phyloP scores from a whole-genome alignment of 2,329 filamentous ascomycete species.

The Ilyonectria destructans region DNA sequence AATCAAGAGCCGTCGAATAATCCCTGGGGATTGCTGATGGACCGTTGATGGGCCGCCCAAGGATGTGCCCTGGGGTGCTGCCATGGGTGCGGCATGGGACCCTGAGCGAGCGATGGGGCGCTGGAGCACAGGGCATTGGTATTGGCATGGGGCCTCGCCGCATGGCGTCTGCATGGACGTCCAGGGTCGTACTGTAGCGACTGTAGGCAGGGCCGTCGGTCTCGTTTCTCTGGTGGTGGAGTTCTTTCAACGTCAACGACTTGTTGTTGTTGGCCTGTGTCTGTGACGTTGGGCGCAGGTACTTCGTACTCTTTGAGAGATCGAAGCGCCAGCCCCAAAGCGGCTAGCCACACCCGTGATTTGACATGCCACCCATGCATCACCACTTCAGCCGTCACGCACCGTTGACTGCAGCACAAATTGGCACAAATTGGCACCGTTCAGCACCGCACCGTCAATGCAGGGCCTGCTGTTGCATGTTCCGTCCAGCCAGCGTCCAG shows the following conservation, averaged over 20 bases:
- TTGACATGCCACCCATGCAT: conserved; percentile 38
- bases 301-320: conserved; percentile 32
- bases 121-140: conserved; percentile 11
- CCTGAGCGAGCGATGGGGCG: conserved; percentile 5
- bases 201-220: conserved; percentile 22
- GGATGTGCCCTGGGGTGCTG: background rate
- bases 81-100: conserved; percentile 13
- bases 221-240: conserved; percentile 41
- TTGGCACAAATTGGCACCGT: conserved; percentile 30
- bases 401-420: conserved; percentile 15
- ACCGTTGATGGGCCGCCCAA: background rate
- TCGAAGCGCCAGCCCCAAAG: conserved; percentile 34
- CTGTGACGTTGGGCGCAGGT: conserved; percentile 27
- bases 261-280: conserved; percentile 36
- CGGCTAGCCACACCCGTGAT: conserved; percentile 43
- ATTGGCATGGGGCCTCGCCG: conserved; percentile 21
- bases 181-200: conserved; percentile 34
- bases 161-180: conserved; percentile 36
- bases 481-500: background rate
- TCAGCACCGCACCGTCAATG: conserved; percentile 31
- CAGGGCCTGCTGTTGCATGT: conserved; percentile 8
- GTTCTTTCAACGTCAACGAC: conserved; percentile 30
- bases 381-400: conserved; percentile 23
- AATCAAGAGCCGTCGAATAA: background rate
- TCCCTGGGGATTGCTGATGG: conserved; percentile 1